Conservation (phyloP, 768 basidiomycete genomes). For the Lepiota brunneoincarnata region DNA sequence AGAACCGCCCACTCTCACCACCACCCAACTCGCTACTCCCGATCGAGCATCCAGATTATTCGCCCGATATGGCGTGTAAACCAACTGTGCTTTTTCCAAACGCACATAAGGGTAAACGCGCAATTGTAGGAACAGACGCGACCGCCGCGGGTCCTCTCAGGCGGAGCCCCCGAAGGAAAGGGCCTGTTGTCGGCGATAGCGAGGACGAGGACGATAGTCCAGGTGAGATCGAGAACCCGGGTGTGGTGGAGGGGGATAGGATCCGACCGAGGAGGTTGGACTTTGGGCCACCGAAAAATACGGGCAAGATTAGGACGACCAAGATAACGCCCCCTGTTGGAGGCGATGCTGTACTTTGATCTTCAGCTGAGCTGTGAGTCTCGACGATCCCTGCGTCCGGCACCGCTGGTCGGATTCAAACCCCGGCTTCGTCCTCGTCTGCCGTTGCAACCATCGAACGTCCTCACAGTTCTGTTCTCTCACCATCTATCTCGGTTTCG, state of each 20-base stretch:
- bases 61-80: constrained; percentile 49
- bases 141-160: constrained; percentile 2
- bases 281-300: constrained; percentile 12
- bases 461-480: neutral
- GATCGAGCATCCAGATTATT: constrained; percentile 62
- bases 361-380: neutral
- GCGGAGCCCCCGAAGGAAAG: constrained; percentile 11
- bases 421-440: neutral
- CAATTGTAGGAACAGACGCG: neutral
- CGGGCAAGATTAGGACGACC: neutral
- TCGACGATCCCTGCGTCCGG: no score
- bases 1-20: constrained; percentile 38
- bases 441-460: neutral
- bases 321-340: neutral
- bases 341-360: neutral
- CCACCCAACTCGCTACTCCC: constrained; percentile 54
- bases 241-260: constrained; percentile 6
- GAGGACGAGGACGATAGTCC: constrained; percentile 5
- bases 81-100: constrained; percentile 58
- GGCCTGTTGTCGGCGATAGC: neutral
- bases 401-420: no score
- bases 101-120: constrained; percentile 18
- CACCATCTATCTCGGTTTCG: neutral
- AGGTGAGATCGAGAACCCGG: constrained; percentile 11
- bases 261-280: constrained; percentile 13